Percentiles rank a stretch among this genome's conserved stretches.
Conservation (phyloP, 2,329 filamentous ascomycete genomes). For the Nigrospora oryzae region DNA sequence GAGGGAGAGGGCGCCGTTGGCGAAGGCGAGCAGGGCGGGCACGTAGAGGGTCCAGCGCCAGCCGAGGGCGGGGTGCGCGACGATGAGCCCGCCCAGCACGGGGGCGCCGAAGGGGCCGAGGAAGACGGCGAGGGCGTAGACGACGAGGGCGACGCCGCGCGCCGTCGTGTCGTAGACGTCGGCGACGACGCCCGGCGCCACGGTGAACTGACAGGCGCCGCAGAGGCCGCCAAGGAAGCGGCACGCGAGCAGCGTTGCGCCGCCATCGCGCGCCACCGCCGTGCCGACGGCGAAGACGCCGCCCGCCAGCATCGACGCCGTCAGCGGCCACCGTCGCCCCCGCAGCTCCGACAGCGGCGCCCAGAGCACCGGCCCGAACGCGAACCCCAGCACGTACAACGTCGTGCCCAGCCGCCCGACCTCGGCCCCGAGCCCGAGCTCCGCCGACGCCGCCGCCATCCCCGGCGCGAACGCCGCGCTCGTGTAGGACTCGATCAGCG, state of each 20-base stretch:
- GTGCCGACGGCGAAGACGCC: not conserved
- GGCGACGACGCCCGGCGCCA: not conserved
- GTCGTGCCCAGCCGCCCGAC: not conserved
- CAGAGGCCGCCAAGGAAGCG: conserved; percentile 2
- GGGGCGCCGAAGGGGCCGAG: not conserved
- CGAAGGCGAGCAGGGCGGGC: not conserved
- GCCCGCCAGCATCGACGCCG: not conserved
- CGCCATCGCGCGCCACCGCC: not conserved
- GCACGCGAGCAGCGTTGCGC: not conserved
- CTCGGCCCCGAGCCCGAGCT: not conserved
- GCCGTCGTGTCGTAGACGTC: not conserved
- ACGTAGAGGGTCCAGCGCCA: conserved; percentile 2
- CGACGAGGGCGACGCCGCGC: not conserved
- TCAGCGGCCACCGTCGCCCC: not conserved
- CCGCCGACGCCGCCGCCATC: not conserved
- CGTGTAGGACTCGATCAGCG: not conserved
- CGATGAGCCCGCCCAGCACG: not conserved
- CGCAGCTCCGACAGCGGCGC: conserved; percentile 1
- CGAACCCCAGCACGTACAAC: conserved; percentile 1
- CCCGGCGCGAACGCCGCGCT: conserved; percentile 1
- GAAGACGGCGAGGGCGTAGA: conserved; percentile 1
- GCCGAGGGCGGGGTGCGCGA: not conserved
- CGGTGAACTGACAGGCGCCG: not conserved
- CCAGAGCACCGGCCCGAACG: conserved; percentile 1
- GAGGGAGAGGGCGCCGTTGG: not conserved